phyloP scores from a whole-genome alignment of 441 rosid species.

The Arabidopsis lyrata region DNA sequence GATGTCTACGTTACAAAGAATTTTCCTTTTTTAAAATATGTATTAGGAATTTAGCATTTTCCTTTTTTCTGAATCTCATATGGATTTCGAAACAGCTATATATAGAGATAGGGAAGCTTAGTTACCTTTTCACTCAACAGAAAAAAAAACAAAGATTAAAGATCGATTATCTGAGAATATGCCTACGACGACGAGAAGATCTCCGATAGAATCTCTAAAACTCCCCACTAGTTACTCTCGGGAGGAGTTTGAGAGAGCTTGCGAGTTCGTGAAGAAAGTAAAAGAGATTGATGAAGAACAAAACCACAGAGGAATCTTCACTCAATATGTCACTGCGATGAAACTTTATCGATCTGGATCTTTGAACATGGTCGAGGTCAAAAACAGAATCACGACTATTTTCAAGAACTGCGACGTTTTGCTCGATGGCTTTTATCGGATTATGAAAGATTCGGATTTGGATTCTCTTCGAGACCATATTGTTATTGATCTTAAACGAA shows the following conservation, averaged over 20 bases:
- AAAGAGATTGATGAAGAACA: neutral
- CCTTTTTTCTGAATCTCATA: no score
- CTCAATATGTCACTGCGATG: neutral
- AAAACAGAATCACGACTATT: neutral
- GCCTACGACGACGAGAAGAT: neutral
- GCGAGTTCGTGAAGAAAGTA: neutral
- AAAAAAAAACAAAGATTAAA: no score
- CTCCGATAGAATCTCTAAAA: neutral
- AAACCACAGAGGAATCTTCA: constrained; percentile 5
- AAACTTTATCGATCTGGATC: neutral
- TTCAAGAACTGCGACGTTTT: constrained; percentile 9
- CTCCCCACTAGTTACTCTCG: neutral
- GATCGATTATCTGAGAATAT: no score
- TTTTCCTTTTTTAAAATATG: no score
- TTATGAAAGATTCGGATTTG: neutral
- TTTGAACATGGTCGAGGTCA: neutral
- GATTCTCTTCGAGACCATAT: neutral
- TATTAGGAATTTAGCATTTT: no score
- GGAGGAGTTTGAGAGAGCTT: neutral
- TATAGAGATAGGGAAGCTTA: no score
- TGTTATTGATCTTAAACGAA: neutral
- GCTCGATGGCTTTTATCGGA: neutral
- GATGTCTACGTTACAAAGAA: no score
- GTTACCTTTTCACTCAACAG: no score
- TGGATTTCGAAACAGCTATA: no score